phyloP scores from a whole-genome alignment of 2,329 filamentous ascomycete genomes.

The Trichoderma sp. region DNA sequence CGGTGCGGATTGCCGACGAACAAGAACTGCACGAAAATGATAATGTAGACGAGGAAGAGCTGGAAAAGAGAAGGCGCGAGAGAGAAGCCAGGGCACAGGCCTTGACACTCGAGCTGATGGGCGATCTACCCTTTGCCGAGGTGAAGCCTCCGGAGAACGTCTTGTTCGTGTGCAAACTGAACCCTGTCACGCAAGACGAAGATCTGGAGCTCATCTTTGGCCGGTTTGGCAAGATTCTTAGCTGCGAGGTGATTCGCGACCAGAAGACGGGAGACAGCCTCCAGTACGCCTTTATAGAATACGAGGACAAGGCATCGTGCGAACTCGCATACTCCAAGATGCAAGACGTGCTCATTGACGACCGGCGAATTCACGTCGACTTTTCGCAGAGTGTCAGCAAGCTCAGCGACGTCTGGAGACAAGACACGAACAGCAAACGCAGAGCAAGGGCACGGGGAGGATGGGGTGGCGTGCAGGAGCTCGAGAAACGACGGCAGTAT shows the following conservation, averaged over 20 bases:
- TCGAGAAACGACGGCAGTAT: slow-evolving; percentile 92
- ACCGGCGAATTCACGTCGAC: slow-evolving; percentile 96
- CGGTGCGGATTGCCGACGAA: slow-evolving; percentile 88
- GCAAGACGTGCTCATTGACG: slow-evolving; percentile 95
- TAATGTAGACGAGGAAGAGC: slow-evolving; percentile 71
- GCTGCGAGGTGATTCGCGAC: slow-evolving; percentile 94
- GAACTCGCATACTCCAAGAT: slow-evolving; percentile 98
- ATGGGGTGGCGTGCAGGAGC: slow-evolving; percentile 83
- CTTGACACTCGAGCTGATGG: slow-evolving; percentile 95
- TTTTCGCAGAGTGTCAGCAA: slow-evolving; percentile 94
- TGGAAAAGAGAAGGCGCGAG: slow-evolving; percentile 79
- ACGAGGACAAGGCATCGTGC: slow-evolving; percentile 87
- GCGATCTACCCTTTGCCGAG: slow-evolving; percentile 94
- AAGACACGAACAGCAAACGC: slow-evolving; percentile 80
- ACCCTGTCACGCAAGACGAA: slow-evolving; percentile 92
- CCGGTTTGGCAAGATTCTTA: slow-evolving; percentile 91
- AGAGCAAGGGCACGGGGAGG: slow-evolving; percentile 65
- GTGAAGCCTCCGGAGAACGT: slow-evolving; percentile 97
- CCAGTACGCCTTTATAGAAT: slow-evolving; percentile 98
- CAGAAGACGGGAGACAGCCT: slow-evolving; percentile 91
- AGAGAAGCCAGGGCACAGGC: slow-evolving; percentile 92
- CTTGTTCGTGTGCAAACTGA: slow-evolving; percentile 97
- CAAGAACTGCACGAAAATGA: slow-evolving; percentile 76
- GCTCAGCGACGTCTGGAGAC: slow-evolving; percentile 86
- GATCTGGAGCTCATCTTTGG: slow-evolving; percentile 96